Percentiles rank a stretch among this genome's conserved stretches.
phyloP scores from a whole-genome alignment of 2,329 filamentous ascomycete genomes.

The Colletotrichum sp. region DNA sequence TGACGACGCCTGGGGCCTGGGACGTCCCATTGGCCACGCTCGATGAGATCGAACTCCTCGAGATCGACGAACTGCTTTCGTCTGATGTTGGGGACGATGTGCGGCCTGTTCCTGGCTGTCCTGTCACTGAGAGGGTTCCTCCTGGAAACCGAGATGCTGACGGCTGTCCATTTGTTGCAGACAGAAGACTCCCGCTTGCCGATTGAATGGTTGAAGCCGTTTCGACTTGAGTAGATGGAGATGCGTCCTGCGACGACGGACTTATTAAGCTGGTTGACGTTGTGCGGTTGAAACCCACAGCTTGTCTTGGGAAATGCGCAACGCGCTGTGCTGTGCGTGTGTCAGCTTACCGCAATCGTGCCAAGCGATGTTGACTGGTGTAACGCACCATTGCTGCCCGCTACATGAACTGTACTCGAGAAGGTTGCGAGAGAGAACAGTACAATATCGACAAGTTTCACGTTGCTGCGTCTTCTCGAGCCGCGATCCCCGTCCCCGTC shows the following conservation, averaged over 20 bases:
- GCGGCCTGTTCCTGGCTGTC: background rate
- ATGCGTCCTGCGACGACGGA: background rate
- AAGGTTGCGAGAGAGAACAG: background rate
- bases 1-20: background rate
- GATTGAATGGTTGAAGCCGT: background rate
- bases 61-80: slow-evolving; percentile 5
- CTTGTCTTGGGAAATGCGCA: background rate
- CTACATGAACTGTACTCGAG: background rate
- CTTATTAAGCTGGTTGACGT: background rate
- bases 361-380: background rate
- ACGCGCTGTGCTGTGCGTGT: background rate
- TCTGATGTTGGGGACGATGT: background rate
- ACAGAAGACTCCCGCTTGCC: background rate
- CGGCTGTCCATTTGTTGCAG: background rate
- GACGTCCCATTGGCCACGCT: background rate
- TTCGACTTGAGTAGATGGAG: background rate
- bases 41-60: background rate
- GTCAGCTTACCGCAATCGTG: background rate
- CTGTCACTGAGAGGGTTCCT: background rate
- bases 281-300: background rate
- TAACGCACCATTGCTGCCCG: background rate
- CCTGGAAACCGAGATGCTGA: background rate
- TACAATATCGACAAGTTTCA: background rate
- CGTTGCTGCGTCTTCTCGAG: background rate
- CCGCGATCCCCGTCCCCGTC: background rate